Evolutionary conservation across 495 filamentous ascomycete species (phyloP), one percentile per base, ranked within the genome.

Genomic region (Chaetomium cochliodes): DNA sequence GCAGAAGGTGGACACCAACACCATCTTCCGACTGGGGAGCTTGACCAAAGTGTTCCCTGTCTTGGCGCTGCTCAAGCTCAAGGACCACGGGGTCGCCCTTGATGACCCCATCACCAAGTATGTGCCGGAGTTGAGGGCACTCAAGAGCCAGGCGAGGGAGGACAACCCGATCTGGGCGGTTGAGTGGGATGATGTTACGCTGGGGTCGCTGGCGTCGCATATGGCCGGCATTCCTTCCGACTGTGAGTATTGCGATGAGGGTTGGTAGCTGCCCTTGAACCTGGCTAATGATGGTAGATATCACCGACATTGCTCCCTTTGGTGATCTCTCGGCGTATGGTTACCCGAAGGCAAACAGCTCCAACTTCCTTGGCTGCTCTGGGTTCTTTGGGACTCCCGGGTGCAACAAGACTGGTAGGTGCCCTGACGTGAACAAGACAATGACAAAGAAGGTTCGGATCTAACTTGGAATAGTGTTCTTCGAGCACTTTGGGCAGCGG

Each of bases 11-110:
- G 75, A 81, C 65, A 75, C 68, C 8, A 67, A 84, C 55, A 81
- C 76, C 5, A 76, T 86, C 22, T 85, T 83, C 65, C 76, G 79
- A 13, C 66, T 85, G 11, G 83, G 79, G 11, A 85, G 82, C 59
- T 69, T 84, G 37, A 80, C 81, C 0, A 86, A 86, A 62, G 71
- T 85, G 22, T 76, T 84, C 56, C 78, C 82, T 0, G 77, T 78
- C 0, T 76, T 81, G 22, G 75, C 77, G 1, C 62, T 79, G 0
- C 67, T 85, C 44, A 61, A 81, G 15, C 68, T 77, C n/a, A 39
- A 39, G 33, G 53, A 39, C 39, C 66, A 67, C 7, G 63, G 67
- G 0, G 70, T 77, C 5, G 76, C 78, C 26, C 70, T 79, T 68
- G 78, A 85, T 11, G 78, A 78, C 37, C 73, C 78, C 0, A 68